Base-by-base conservation (phyloP, 2,329 filamentous ascomycete genomes). In the Tolypocladium ovalisporum region DNA sequence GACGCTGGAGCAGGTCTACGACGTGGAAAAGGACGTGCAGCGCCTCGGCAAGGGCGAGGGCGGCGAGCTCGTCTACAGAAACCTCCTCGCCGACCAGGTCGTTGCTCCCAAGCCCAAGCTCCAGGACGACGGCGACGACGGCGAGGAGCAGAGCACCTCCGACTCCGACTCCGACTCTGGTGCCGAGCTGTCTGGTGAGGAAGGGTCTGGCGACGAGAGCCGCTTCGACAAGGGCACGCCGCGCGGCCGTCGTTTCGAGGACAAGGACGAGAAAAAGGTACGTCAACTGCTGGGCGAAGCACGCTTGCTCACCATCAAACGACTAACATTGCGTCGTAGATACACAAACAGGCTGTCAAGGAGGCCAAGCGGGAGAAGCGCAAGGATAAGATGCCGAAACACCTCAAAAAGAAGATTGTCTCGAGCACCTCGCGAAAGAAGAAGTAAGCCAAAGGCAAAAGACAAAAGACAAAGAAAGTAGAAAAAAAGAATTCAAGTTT, bases 301-400 rank as follows among this genome's bases (percentile, higher is more conserved):
- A 4, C 32, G 32, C 17, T 13, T 53, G 12, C 17, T 22, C 35
- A 34, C 37, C 17, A 12, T 49, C 49, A 40, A 51, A 51, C 58
- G 27, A 61, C 68, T 68, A 56, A 72, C 66, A 61, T 17, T 40
- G 17, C 24, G 35, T 34, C 39, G 36, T 57, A 80, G 76, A 69
- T 71, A 62, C 94, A 97, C 71, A 99, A 99, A 72, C 83, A 84
- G 70, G 87, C 88, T 1, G 88, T 97, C 64, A 99, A 97, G 75
- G 93, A 97, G 67, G 93, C 92, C 67, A 97, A 96, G 76, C 85
- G 90, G 39, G 92, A 97, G 72, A 91, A 95, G 77, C 79, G 94
- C 59, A 90, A 93, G 72, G 88, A 89, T 4, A 99, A 99, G 79
- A 96, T 99, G 75, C 93, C 94, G 0, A 99, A 99, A 75, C 85